A percentile compares a stretch with the other conserved stretches of the same genome.
Evolutionary conservation across 768 basidiomycete genomes (phyloP).

Genomic region (Favolaschia claudopus): DNA sequence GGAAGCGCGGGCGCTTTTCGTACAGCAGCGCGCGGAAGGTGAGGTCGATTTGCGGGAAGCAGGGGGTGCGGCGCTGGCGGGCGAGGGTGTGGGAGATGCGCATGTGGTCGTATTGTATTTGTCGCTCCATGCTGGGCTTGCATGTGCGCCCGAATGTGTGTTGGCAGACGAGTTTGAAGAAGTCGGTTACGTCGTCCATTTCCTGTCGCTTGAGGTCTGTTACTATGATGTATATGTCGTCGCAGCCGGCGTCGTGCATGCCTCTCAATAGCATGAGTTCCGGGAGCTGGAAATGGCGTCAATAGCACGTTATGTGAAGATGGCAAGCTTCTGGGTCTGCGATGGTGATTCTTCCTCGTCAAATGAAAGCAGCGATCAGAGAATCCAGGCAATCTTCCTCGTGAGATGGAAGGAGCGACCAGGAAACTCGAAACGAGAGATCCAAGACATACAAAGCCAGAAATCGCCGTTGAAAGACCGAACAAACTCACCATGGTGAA

Average conservation of each 20-base stretch:
- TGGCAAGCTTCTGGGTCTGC: too few species aligned
- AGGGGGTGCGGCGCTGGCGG: slow-evolving; percentile 75
- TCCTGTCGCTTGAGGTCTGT: slow-evolving; percentile 81
- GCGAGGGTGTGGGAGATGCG: slow-evolving; percentile 71
- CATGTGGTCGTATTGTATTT: slow-evolving; percentile 80
- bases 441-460: too few species aligned
- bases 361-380: too few species aligned
- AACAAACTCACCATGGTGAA: slow-evolving; percentile 72
- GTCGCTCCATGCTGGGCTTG: slow-evolving; percentile 71
- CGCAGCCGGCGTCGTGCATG: slow-evolving; percentile 83
- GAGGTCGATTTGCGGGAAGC: slow-evolving; percentile 85
- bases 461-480: neutral
- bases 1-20: slow-evolving; percentile 79
- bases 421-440: too few species aligned
- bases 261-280: slow-evolving; percentile 82
- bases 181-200: slow-evolving; percentile 82
- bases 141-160: slow-evolving; percentile 66
- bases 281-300: slow-evolving; percentile 57
- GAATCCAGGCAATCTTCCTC: too few species aligned
- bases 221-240: slow-evolving; percentile 81
- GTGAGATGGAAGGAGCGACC: too few species aligned
- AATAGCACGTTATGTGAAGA: slow-evolving; percentile 13
- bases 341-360: too few species aligned
- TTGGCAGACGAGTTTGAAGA: slow-evolving; percentile 77
- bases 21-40: slow-evolving; percentile 77